phyloP scores from a whole-genome alignment of 2,329 filamentous ascomycete genomes.

The Boeremia exigua region DNA sequence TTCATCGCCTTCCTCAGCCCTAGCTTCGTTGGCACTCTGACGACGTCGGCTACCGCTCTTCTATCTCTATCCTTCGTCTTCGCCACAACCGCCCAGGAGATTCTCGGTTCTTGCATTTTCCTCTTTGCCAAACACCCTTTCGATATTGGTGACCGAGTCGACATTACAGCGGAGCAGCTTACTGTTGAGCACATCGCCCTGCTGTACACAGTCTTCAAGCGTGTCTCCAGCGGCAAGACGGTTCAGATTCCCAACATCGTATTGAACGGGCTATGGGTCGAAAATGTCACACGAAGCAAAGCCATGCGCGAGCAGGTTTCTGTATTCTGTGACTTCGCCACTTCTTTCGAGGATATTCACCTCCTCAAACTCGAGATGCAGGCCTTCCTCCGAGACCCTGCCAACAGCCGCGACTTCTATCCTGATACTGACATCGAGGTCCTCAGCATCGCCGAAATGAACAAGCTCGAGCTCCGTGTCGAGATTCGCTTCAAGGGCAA shows the following conservation, averaged over 20 bases:
- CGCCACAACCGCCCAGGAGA: constrained; percentile 87
- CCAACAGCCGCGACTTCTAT: constrained; percentile 91
- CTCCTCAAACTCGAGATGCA: constrained; percentile 84
- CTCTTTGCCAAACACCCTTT: constrained; percentile 98
- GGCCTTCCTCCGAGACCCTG: constrained; percentile 79
- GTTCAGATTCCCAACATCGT: constrained; percentile 88
- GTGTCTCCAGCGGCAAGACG: constrained; percentile 80
- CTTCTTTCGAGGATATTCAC: constrained; percentile 87
- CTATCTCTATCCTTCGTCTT: constrained; percentile 98
- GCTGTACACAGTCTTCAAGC: constrained; percentile 89
- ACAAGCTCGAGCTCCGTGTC: constrained; percentile 83
- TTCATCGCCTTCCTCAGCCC: constrained; percentile 91
- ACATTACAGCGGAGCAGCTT: constrained; percentile 73
- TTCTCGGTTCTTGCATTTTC: constrained; percentile 98
- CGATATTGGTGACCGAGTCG: constrained; percentile 93
- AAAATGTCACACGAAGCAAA: constrained; percentile 89
- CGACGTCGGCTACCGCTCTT: constrained; percentile 88
- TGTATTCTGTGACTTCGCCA: constrained; percentile 83
- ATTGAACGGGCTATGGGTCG: constrained; percentile 91
- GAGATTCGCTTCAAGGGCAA: constrained; percentile 83
- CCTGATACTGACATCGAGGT: constrained; percentile 81
- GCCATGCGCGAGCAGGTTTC: constrained; percentile 87
- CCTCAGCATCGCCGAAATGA: constrained; percentile 78
- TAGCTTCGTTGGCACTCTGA: constrained; percentile 82
- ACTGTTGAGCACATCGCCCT: constrained; percentile 94